Evolutionary conservation across 768 basidiomycete species (phyloP), one percentile per base, ranked within the genome.

Genomic region (Scleroderma bovista): DNA sequence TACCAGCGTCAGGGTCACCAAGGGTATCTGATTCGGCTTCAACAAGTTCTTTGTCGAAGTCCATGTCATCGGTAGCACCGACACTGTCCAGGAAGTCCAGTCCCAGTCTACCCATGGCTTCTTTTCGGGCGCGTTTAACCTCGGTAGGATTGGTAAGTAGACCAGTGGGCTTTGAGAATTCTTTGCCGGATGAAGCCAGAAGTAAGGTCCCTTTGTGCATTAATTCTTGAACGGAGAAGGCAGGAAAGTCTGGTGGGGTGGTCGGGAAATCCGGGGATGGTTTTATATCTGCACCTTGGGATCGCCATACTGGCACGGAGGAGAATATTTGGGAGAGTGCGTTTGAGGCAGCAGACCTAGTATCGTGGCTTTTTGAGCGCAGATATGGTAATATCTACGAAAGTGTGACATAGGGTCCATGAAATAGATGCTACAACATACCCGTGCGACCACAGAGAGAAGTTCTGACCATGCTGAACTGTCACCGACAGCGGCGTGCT

Each of bases 161-260:
- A 12, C 83, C 84, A 3, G 80, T 65, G 2, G 86, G 86, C 59
- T 83, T 89, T 19, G 71, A 64, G 54, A 93, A 98, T 67, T 99
- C 95, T 60, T 92, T 93, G 6, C 95, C 95, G 0, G 94, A 93
- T 2, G 92, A 95, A 1, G 91, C 88, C 2, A 99, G 76, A 3
- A 99, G 78, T 3, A 91, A 78, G 22, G 79, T 81, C 6, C 85
- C 84, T 50, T 83, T 84, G n/a, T 80, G 67, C 54, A 96, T 78
- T 19, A 93, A 73, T 43, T 88, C 83, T 52, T 76, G 73, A 16
- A 95, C 81, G 16, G 88, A 88, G 62, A 94, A 88, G 10, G 75
- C 75, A 10, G 85, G 82, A 51, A 85, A 94, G 3, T 80, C 79
- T 1, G 83, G 82, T 6, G 71, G 62, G 8, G 64, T 55, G 1